Evolutionary conservation across 1,284 basidiomycete species (phyloP).

Genomic region (Puccinia hordei): DNA sequence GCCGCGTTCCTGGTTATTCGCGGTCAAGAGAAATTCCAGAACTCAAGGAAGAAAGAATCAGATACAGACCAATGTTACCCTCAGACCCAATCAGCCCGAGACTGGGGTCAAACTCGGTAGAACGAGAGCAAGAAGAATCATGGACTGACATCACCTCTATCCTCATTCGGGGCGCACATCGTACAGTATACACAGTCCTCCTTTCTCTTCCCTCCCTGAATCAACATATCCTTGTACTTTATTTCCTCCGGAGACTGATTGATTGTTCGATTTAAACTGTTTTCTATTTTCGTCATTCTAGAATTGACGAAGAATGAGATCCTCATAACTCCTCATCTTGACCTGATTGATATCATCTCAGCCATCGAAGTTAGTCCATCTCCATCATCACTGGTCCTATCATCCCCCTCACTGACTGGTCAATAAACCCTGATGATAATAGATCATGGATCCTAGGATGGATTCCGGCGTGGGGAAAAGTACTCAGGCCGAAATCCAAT

Average conservation of each 20-base stretch:
- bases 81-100: too few species aligned
- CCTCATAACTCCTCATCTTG: background rate
- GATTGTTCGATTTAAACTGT: background rate
- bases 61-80: too few species aligned
- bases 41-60: too few species aligned
- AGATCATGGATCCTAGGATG: constrained; percentile 87
- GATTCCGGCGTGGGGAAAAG: constrained; percentile 72
- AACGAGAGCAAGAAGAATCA: background rate
- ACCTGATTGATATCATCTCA: constrained; percentile 43
- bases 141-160: constrained; percentile 31
- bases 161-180: constrained; percentile 31
- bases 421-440: constrained; percentile 1
- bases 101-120: too few species aligned
- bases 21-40: too few species aligned
- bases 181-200: constrained; percentile 47
- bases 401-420: background rate
- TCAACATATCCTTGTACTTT: background rate
- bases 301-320: constrained; percentile 27
- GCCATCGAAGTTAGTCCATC: constrained; percentile 31
- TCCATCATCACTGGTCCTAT: background rate
- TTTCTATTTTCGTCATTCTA: background rate
- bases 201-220: constrained; percentile 9
- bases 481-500: constrained; percentile 57
- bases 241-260: constrained; percentile 1
- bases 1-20: too few species aligned